Conservation (phyloP, 2,329 filamentous ascomycete genomes). For the Colletotrichum scovillei region DNA sequence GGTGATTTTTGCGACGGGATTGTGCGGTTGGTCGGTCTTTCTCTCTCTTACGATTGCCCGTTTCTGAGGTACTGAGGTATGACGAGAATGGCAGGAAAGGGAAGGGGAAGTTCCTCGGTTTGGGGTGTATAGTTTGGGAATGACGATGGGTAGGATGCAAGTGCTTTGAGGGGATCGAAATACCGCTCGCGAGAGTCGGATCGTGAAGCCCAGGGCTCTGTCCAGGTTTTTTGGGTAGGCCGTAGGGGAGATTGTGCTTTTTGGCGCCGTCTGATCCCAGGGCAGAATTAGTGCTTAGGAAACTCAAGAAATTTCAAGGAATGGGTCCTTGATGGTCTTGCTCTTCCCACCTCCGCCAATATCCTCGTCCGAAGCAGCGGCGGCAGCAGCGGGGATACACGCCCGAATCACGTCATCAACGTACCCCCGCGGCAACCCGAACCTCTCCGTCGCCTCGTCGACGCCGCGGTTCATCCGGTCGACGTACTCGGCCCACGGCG, state of each 20-base stretch:
- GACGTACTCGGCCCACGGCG: constrained; percentile 68
- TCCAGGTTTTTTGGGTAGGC: no score
- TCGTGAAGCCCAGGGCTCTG: no score
- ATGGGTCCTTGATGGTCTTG: background rate
- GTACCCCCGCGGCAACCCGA: constrained; percentile 66
- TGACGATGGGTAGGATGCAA: no score
- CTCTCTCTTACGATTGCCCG: no score
- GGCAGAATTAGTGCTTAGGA: no score
- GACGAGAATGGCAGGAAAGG: background rate
- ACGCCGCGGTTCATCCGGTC: constrained; percentile 73
- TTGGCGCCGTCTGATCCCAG: no score
- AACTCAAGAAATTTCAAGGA: background rate
- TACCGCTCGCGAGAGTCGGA: no score
- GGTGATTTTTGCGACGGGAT: background rate
- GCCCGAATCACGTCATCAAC: constrained; percentile 64
- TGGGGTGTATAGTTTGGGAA: background rate
- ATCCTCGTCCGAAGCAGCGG: no score
- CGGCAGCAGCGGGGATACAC: constrained; percentile 44
- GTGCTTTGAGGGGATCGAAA: background rate
- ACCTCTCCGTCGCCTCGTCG: constrained; percentile 63
- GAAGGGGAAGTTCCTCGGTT: no score
- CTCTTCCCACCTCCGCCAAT: no score
- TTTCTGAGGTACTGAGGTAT: no score
- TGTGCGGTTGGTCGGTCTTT: background rate
- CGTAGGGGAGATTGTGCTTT: no score